Base-by-base conservation (phyloP, 306 rosid genomes). In the Gynostemma pentaphyllum region DNA sequence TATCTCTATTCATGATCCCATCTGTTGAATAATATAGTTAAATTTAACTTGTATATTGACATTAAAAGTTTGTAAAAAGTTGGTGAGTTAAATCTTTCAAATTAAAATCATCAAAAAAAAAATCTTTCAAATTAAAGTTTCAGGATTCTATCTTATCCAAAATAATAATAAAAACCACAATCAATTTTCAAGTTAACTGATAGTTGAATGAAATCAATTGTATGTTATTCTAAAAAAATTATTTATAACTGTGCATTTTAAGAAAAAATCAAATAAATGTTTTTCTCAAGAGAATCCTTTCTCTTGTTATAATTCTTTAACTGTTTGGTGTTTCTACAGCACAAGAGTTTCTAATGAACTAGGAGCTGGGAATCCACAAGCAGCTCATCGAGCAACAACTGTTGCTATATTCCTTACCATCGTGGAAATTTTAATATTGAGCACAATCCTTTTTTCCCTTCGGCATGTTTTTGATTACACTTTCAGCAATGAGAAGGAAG, bases 311-410 rank as follows among this genome's bases (percentile, higher is more conserved):
- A 5, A 45, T 12, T 37, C 21, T 59, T 36, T 24, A 54, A 15
- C n/a, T 15, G n/a, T 5, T 30, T 29, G 15, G 7, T 54, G 41
- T 5, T 54, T 23, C 42, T 36, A 54, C 49, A 85, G 96, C 70
- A 85, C 87, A 45, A 82, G 96, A 45, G 80, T 87, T 55, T 82
- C 92, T 40, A 87, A 87, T 75, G 95, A 84, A 79, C 48, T 87
- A 70, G 92, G 89, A 67, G 87, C 92, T 15, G 85, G 89, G 49
- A 80, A 82, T 65, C 78, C 87, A 18, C 49, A 51, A 40, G 79
- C 70, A 12, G 89, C 89, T 19, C 82, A 72, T 0, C 29, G 78
- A 15, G 78, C 79, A 46, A 75, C 82, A 24, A 34, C 50, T 11
- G 92, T 80, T 36, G 81, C 69, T 9, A 61, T 80, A 68, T 69